Conservation (phyloP, 148 eudicot genomes). For the Silene conica region DNA sequence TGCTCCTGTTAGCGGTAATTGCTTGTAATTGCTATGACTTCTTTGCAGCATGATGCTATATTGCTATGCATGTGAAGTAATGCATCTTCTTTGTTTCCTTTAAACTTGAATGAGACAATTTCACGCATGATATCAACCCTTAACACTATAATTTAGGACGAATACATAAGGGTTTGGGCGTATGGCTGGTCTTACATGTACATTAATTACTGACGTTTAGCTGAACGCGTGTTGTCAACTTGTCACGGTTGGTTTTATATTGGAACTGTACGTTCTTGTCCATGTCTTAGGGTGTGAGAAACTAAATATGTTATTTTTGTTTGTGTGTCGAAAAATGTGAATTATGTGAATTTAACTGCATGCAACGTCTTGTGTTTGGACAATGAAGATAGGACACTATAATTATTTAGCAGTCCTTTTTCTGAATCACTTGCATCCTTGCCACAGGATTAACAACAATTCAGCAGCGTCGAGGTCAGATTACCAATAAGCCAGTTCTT, state of each 20-base stretch:
- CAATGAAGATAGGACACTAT: background rate
- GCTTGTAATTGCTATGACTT: background rate
- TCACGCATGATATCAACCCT: no score
- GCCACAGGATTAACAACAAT: conserved; percentile 73
- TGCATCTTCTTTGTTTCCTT: no score
- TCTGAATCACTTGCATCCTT: conserved; percentile 20
- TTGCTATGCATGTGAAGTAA: conserved; percentile 1
- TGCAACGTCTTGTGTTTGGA: background rate
- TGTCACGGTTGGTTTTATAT: background rate
- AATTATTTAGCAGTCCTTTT: background rate
- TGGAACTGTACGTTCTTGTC: background rate
- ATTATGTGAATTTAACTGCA: background rate
- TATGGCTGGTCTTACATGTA: no score
- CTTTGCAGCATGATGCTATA: background rate
- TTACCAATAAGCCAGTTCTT: conserved; percentile 80
- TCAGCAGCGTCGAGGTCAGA: conserved; percentile 77
- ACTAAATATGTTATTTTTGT: background rate
- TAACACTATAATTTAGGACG: no score
- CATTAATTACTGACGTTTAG: background rate
- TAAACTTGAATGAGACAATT: no score
- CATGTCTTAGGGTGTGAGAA: background rate
- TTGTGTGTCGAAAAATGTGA: background rate
- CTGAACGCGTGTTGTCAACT: background rate
- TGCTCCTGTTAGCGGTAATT: conserved; percentile 80
- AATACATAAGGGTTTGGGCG: no score